These are phyloP conservation scores for Choiromyces venosus DNA, from an alignment of 495 filamentous ascomycete genomes.

Conservation along the genomic window DNA sequence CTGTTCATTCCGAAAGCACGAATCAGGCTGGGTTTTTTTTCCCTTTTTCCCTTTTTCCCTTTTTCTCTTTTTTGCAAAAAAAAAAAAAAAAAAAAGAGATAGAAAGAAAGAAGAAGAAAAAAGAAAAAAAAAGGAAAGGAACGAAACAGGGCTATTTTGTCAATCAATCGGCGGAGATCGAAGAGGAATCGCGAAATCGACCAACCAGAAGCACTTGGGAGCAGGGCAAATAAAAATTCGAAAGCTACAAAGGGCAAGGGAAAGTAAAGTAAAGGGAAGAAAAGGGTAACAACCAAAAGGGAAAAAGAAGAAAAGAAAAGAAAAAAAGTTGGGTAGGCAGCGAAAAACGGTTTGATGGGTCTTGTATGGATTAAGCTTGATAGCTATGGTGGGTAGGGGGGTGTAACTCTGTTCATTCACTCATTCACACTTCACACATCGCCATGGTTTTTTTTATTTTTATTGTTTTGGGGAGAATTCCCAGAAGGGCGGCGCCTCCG, in stretches of 20 bases:
- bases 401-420: neutral
- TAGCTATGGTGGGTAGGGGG: neutral
- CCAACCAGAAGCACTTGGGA: constrained; percentile 30
- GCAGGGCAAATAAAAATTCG: neutral
- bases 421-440: neutral
- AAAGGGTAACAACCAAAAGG: constrained; percentile 8
- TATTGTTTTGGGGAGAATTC: constrained; percentile 1
- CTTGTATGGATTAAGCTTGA: neutral
- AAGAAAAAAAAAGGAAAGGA: constrained; percentile 36
- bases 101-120: constrained; percentile 36
- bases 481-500: constrained; percentile 1
- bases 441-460: neutral
- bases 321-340: neutral
- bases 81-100: constrained; percentile 33
- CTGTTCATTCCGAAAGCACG: neutral
- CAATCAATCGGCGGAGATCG: constrained; percentile 39
- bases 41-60: too few relatives aligned
- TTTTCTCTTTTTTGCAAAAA: too few relatives aligned
- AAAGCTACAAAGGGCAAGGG: constrained; percentile 34
- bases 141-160: constrained; percentile 39
- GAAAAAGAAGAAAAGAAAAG: neutral
- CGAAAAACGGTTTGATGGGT: neutral
- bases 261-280: constrained; percentile 14
- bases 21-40: neutral
- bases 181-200: constrained; percentile 40